Percentiles rank a stretch among this genome's conserved stretches.
Conservation (phyloP, 139 green algal genomes). For the Dunaliella primolecta region DNA sequence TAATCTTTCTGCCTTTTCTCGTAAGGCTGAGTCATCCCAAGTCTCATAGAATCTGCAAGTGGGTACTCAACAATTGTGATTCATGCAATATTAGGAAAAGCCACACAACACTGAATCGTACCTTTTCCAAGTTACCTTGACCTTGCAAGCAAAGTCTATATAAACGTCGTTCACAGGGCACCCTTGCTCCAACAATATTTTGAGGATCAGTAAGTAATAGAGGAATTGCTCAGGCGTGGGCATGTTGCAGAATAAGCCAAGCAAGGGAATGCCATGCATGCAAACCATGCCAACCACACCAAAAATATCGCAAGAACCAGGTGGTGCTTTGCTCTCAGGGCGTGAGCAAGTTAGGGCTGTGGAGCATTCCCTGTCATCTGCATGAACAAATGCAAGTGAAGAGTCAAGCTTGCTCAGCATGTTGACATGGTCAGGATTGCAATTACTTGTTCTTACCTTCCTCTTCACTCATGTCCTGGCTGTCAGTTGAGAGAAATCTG, state of each 20-base stretch:
- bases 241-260: neutral
- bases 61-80: neutral
- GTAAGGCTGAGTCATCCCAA: too few species aligned
- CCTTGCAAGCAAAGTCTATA: neutral
- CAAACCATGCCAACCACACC: neutral
- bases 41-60: neutral
- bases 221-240: neutral
- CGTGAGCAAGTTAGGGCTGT: neutral
- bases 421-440: too few species aligned
- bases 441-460: too few species aligned
- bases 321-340: neutral
- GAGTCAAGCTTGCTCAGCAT: too few species aligned
- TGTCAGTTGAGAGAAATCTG: too few species aligned
- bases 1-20: too few species aligned
- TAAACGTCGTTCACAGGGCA: neutral
- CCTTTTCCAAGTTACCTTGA: neutral
- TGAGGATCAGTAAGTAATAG: neutral
- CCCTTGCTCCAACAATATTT: neutral
- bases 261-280: neutral
- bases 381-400: neutral
- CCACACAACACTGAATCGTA: neutral
- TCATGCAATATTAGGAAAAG: neutral
- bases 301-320: neutral
- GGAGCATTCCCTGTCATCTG: neutral
- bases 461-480: too few species aligned